These are phyloP conservation scores for Lipomyces yarrowii DNA, from an alignment of 1,139 yeast species.

Conservation along the genomic window DNA sequence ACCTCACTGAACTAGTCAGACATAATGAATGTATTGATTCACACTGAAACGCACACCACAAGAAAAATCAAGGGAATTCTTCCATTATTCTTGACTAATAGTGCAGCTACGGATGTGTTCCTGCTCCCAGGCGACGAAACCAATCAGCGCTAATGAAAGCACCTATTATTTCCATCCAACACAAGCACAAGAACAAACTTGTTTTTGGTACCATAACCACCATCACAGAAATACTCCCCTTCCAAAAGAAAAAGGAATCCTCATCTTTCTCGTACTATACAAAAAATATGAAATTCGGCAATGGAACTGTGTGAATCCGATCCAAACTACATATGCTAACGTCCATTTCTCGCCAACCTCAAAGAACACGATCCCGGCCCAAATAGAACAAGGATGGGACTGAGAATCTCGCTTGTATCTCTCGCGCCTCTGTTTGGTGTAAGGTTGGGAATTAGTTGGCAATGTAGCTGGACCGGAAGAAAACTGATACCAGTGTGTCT, in stretches of 20 bases:
- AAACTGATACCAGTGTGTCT: conserved; percentile 17
- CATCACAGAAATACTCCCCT: conserved; percentile 15
- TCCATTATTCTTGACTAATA: neutral
- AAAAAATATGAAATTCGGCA: conserved; percentile 12
- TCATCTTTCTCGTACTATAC: neutral
- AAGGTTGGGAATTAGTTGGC: neutral
- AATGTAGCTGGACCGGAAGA: conserved; percentile 10
- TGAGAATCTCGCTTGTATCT: neutral
- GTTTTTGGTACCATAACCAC: conserved; percentile 30
- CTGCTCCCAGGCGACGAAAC: conserved; percentile 28
- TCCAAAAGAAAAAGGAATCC: neutral
- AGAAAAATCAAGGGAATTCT: too few species aligned
- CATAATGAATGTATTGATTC: too few species aligned
- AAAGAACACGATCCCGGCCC: neutral
- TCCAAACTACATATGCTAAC: neutral
- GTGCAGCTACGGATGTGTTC: conserved; percentile 15
- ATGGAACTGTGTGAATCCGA: conserved; percentile 28
- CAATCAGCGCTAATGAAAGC: neutral
- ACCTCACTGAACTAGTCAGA: neutral
- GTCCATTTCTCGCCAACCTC: conserved; percentile 1
- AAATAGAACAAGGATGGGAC: neutral
- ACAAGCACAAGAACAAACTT: conserved; percentile 26
- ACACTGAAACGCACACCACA: too few species aligned
- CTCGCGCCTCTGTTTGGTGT: conserved; percentile 3
- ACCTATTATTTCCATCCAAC: conserved; percentile 20